Conservation (phyloP, 2,329 filamentous ascomycete species). For the Immersiporthe knoxdaviesiana region DNA sequence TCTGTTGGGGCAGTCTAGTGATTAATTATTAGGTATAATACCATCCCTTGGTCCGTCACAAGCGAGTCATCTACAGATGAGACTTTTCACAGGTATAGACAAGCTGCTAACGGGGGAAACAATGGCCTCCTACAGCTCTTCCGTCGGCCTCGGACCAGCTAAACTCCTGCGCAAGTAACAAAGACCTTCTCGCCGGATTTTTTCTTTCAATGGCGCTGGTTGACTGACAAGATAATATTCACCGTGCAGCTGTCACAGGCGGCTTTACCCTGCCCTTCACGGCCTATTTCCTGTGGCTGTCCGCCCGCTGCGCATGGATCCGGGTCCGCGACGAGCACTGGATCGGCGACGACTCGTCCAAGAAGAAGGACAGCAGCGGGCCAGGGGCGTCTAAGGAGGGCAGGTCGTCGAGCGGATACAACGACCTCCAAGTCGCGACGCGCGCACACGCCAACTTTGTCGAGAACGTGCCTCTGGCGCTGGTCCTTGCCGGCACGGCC, state of each 20-base stretch:
- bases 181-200: too few relatives aligned
- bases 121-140: slow-evolving; percentile 10
- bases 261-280: slow-evolving; percentile 39
- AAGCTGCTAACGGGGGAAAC: background rate
- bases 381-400: slow-evolving; percentile 25
- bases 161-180: slow-evolving; percentile 2
- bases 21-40: background rate
- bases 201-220: background rate
- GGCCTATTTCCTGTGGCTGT: slow-evolving; percentile 38
- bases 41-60: background rate
- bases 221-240: too few relatives aligned
- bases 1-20: background rate
- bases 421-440: slow-evolving; percentile 35
- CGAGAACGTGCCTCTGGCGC: slow-evolving; percentile 40
- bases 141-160: background rate
- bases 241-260: slow-evolving; percentile 37
- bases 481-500: slow-evolving; percentile 37
- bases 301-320: slow-evolving; percentile 35
- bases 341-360: slow-evolving; percentile 33
- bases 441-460: slow-evolving; percentile 38
- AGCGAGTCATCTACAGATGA: background rate
- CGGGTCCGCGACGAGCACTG: slow-evolving; percentile 36
- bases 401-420: slow-evolving; percentile 21
- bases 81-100: background rate
- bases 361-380: slow-evolving; percentile 4